Conservation (phyloP, 208 protist species). For the Leptomonas pyrrhocoris region DNA sequence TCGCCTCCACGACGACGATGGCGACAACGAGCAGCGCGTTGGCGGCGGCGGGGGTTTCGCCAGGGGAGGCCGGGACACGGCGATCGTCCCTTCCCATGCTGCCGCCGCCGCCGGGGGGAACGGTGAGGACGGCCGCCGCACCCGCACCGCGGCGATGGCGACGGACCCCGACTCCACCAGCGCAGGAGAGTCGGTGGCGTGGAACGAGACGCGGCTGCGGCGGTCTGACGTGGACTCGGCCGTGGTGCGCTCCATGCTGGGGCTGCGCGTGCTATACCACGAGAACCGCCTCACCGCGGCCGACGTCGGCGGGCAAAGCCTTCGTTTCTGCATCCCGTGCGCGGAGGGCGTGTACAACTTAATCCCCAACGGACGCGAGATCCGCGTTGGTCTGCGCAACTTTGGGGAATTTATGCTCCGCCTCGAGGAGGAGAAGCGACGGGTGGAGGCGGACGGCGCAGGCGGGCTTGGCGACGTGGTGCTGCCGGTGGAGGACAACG, state of each 20-base stretch:
- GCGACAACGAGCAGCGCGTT: slow-evolving; percentile 3
- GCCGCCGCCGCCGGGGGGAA: neutral
- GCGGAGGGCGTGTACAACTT: slow-evolving; percentile 39
- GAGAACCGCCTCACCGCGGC: slow-evolving; percentile 29
- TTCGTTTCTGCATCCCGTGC: slow-evolving; percentile 42
- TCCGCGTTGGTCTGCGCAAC: slow-evolving; percentile 44
- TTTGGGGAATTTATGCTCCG: slow-evolving; percentile 44
- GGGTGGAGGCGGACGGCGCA: slow-evolving; percentile 11
- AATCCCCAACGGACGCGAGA: slow-evolving; percentile 49
- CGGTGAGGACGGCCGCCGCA: too few relatives aligned
- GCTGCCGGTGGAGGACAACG: slow-evolving; percentile 2
- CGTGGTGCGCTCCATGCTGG: slow-evolving; percentile 32
- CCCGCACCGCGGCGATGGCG: neutral
- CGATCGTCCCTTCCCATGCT: too few relatives aligned
- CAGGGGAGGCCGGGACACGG: neutral
- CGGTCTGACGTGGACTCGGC: slow-evolving; percentile 19
- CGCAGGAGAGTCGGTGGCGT: neutral
- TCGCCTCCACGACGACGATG: slow-evolving; percentile 13
- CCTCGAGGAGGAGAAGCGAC: slow-evolving; percentile 34
- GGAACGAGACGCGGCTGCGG: slow-evolving; percentile 22
- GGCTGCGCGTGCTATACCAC: slow-evolving; percentile 20
- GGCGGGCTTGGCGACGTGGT: neutral
- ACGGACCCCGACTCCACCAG: neutral
- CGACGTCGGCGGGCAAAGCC: slow-evolving; percentile 28
- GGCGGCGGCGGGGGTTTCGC: neutral